A percentile compares a stretch with the other conserved stretches of the same genome.
phyloP scores from a whole-genome alignment of 495 filamentous ascomycete species.

The Aspergillus ostianus region DNA sequence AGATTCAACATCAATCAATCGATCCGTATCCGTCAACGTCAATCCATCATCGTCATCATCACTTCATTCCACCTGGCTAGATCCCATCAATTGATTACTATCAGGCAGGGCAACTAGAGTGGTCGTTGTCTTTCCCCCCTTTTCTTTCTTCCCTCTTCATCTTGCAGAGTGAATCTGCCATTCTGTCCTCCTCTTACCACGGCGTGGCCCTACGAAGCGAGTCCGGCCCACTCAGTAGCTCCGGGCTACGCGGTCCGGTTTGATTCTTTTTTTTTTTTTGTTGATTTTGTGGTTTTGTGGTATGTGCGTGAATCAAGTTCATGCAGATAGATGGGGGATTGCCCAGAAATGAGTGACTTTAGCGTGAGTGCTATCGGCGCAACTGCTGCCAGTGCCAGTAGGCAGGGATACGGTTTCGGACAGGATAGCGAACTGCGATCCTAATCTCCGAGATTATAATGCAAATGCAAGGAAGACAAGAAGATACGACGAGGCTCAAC shows the following conservation, averaged over 20 bases:
- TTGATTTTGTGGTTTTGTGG: conserved; percentile 15
- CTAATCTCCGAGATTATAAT: neutral
- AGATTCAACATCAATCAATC: neutral
- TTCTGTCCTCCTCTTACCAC: conserved; percentile 3
- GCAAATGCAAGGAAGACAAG: too few species aligned
- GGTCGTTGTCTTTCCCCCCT: conserved; percentile 1
- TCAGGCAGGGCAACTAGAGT: neutral
- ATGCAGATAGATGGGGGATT: conserved; percentile 18
- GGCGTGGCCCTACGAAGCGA: conserved; percentile 16
- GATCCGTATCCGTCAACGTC: neutral
- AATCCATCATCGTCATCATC: conserved; percentile 5
- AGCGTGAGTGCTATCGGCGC: conserved; percentile 9
- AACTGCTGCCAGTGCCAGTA: conserved; percentile 10
- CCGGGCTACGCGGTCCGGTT: conserved; percentile 2
- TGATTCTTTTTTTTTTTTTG: conserved; percentile 24
- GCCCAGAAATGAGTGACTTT: conserved; percentile 20
- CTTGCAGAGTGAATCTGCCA: too few species aligned
- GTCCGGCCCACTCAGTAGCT: conserved; percentile 21
- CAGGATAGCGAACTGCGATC: neutral
- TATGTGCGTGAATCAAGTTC: conserved; percentile 7
- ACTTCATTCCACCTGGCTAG: conserved; percentile 3
- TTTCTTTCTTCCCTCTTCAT: too few species aligned
- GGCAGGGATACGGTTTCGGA: conserved; percentile 2
- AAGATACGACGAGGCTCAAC: neutral
- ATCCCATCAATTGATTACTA: neutral